Percentiles rank a stretch among this genome's conserved stretches.
phyloP scores from a whole-genome alignment of 75 land plant genomes.

The Cunninghamia lanceolata region DNA sequence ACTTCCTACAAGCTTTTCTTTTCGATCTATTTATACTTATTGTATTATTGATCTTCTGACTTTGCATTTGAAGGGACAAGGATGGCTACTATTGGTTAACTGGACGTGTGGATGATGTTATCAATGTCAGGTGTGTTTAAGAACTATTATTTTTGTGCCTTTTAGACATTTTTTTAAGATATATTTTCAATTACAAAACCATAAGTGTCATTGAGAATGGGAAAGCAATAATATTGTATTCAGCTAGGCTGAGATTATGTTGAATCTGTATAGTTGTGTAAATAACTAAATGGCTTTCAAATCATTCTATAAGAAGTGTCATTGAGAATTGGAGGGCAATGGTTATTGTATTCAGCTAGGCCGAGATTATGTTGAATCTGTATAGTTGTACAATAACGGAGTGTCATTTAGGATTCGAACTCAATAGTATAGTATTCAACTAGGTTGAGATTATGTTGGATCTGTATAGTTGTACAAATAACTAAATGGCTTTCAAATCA shows the following conservation, averaged over 20 bases:
- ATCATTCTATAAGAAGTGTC: neutral
- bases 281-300: neutral
- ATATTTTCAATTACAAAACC: neutral
- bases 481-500: neutral
- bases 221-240: neutral
- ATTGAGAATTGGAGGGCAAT: neutral
- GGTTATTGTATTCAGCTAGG: neutral
- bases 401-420: neutral
- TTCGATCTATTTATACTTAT: neutral
- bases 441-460: neutral
- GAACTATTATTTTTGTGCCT: neutral
- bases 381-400: neutral
- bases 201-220: neutral
- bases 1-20: conserved; percentile 5
- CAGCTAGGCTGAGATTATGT: neutral
- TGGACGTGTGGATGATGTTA: conserved; percentile 98
- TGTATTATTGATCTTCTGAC: neutral
- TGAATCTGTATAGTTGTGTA: neutral
- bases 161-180: neutral
- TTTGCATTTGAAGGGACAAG: conserved; percentile 60
- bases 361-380: neutral
- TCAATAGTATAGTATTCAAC: neutral
- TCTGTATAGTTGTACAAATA: neutral
- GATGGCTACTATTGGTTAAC: conserved; percentile 99
- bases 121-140: conserved; percentile 83